Evolutionary conservation across 345 rosid species (phyloP), one percentile per base, ranked within the genome.

Genomic region (Lepidium sativum): DNA sequence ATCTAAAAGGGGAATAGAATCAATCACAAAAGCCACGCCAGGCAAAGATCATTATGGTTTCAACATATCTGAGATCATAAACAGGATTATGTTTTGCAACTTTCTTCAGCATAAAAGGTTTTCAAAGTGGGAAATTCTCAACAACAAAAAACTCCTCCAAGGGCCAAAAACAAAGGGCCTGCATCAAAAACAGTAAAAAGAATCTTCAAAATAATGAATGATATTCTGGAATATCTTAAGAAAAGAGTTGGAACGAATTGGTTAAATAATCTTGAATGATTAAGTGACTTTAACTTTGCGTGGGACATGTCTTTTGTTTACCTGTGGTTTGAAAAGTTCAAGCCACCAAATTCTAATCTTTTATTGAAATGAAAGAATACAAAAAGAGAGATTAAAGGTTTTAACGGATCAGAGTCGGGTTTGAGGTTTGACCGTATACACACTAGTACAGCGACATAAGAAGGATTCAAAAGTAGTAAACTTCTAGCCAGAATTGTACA

Each of bases 261-360:
- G 60, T 64, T 35, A 56, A 54, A 44, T 47, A 54, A 63, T 70
- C 69, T 71, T 40, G 54, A 63, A 71, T 55, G 70, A 71, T 55
- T 63, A 71, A 71, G 38, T 13, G 35, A 8, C 56, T 62, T 62
- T 62, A 54, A 17, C 8, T 70, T 8, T 31, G 71, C 49, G 71
- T 72, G 76, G 70, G 71, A 29, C 76, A 65, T 65, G 76, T 64
- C 54, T 39, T 39, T 14, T 35, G 7, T 17, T 33, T 31, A 37
- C 31, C 21, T 56, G 59, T 71, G 59, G 54, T 71, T 72, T 72
- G 71, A 72, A 65, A 65, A 33, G 55, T 72, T 72, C 75, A 62
- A 54, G 16, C n/a, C 52, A 20, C 21, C 14, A 57, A 67, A 47
- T 59, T 49, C 39, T 44, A 45, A 17, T 31, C 47, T 52, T 13